These are phyloP conservation scores for Diaporthe sp. DNA, from an alignment of 2,329 filamentous ascomycete species.

Conservation along the genomic window DNA sequence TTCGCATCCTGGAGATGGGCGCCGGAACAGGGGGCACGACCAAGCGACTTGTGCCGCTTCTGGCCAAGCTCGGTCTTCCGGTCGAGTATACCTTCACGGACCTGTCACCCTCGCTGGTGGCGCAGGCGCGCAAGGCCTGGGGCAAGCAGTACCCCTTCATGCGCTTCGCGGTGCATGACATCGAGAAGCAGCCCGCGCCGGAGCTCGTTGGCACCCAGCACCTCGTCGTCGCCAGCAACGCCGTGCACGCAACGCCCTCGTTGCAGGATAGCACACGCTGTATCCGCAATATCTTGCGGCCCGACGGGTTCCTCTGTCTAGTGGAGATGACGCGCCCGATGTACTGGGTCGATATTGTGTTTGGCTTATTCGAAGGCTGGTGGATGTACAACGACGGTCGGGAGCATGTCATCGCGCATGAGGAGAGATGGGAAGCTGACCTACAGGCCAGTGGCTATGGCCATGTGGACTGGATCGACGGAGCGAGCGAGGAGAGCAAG, in stretches of 20 bases:
- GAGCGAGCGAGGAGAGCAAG: constrained; percentile 42
- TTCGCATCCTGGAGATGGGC: constrained; percentile 9
- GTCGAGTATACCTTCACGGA: constrained; percentile 57
- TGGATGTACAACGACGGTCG: constrained; percentile 52
- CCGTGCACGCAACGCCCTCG: constrained; percentile 50
- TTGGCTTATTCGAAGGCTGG: constrained; percentile 54
- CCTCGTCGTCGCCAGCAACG: constrained; percentile 50
- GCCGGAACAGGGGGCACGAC: background rate
- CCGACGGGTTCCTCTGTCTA: constrained; percentile 51
- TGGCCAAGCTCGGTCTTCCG: constrained; percentile 45
- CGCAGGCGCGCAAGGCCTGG: constrained; percentile 45
- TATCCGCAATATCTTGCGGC: constrained; percentile 45
- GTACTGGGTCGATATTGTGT: constrained; percentile 50
- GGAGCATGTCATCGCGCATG: constrained; percentile 41
- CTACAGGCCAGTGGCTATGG: constrained; percentile 46
- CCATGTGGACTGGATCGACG: constrained; percentile 49
- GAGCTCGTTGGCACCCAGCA: constrained; percentile 46
- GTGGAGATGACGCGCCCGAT: constrained; percentile 50
- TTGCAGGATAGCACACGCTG: constrained; percentile 42
- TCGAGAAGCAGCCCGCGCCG: constrained; percentile 42
- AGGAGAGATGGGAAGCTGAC: constrained; percentile 43
- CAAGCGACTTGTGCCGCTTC: constrained; percentile 40
- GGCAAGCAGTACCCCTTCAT: constrained; percentile 44
- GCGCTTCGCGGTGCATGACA: constrained; percentile 46
- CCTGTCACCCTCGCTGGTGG: constrained; percentile 49